Base-by-base conservation (phyloP, 345 rosid species). In the Alliaria petiolata region DNA sequence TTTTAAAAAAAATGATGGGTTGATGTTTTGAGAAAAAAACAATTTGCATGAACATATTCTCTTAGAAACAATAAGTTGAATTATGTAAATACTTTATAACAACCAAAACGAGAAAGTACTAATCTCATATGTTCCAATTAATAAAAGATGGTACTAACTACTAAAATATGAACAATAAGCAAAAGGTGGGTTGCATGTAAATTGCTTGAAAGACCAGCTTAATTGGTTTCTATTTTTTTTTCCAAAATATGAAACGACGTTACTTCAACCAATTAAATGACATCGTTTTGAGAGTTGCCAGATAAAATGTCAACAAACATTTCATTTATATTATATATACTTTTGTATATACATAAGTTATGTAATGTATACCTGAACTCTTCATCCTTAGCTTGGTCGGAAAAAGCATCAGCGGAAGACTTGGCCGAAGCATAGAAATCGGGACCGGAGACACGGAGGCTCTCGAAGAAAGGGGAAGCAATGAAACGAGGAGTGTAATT, bases 401-500 rank as follows among this genome's bases (percentile, higher is more conserved):
- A 72, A 56, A 89, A 81, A 63, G 67, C 80, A 52, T 74, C 79
- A 8, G 81, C 77, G 39, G 88, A 87, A 53, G 81, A 77, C 72
- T 80, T 78, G 0, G 89, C 86, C 12, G 92, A 89, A 38, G 78
- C 50, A 9, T 78, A 76, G 81, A 87, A 92, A 59, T 87, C 91
- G 0, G 96, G 92, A 43, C 98, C 91, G 7, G 84, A 77, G 15
- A 92, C 92, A 28, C 82, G 77, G 5, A 92, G 75, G 74, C 98
- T 86, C 60, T 92, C 98, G 39, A 89, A 92, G 75, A 81, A 92
- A 16, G 96, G 98, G 17, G 95, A 92, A 39, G 96, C 98, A 9
- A 92, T 88, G 83, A 89, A 92, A 68, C 74, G 89, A 1, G 98
- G 96, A 61, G 92, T 85, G 76, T 85, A 89, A 14, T 85, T 77